phyloP scores from a whole-genome alignment of 805 yeast species.

The Saturnispora ahearnii region DNA sequence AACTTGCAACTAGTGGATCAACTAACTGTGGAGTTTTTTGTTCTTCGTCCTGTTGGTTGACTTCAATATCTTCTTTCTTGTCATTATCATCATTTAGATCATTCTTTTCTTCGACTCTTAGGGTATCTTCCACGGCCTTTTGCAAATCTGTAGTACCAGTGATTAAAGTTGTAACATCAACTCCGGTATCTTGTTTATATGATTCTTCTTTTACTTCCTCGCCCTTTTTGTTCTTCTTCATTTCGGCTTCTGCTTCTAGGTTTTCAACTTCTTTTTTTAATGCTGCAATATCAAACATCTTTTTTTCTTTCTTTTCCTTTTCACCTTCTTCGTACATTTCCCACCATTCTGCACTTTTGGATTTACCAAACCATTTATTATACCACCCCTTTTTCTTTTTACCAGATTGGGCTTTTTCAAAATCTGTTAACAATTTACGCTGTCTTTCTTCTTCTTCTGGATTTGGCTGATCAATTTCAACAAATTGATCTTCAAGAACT shows the following conservation, averaged over 20 bases:
- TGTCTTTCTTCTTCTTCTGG: slow-evolving; percentile 80
- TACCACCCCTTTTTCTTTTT: slow-evolving; percentile 37
- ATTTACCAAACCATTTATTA: slow-evolving; percentile 33
- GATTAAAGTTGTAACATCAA: neutral
- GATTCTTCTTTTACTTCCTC: slow-evolving; percentile 25
- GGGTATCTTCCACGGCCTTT: neutral
- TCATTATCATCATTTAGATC: neutral
- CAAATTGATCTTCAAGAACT: slow-evolving; percentile 81
- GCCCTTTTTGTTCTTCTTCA: slow-evolving; percentile 8
- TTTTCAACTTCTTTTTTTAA: slow-evolving; percentile 11
- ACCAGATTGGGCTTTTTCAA: slow-evolving; percentile 36
- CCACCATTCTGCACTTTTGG: slow-evolving; percentile 45
- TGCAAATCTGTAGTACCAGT: neutral
- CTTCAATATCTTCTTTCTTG: too few species aligned
- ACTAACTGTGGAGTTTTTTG: neutral
- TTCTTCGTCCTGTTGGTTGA: neutral
- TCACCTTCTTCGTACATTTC: slow-evolving; percentile 37
- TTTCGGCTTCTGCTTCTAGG: slow-evolving; percentile 8
- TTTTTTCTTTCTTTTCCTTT: slow-evolving; percentile 23
- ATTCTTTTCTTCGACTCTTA: neutral
- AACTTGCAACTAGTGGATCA: neutral
- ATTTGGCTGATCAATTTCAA: slow-evolving; percentile 94
- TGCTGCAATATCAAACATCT: slow-evolving; percentile 12
- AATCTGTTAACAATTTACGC: slow-evolving; percentile 70
- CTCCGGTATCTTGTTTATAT: slow-evolving; percentile 19